These are phyloP conservation scores for Trichoderma atroviride DNA, from an alignment of 2,329 filamentous ascomycete genomes.

Conservation along the genomic window DNA sequence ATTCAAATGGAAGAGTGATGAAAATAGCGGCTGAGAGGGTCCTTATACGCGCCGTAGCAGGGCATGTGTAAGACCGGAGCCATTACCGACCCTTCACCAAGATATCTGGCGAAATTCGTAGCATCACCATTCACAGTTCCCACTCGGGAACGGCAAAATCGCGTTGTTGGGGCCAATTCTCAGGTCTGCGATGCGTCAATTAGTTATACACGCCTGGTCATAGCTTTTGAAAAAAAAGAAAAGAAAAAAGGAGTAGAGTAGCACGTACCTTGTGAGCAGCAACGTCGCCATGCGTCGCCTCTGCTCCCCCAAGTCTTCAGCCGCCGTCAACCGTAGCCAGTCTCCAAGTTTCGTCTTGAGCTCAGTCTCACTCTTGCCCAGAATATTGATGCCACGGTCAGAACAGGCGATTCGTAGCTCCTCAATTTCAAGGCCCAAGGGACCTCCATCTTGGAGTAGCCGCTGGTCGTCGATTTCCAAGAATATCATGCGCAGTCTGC, in stretches of 20 bases:
- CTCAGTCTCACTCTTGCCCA: conserved; percentile 59
- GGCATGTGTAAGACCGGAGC: background rate
- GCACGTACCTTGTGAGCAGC: conserved; percentile 46
- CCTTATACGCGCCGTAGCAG: background rate
- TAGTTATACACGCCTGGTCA: background rate
- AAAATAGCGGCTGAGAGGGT: background rate
- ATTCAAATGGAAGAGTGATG: background rate
- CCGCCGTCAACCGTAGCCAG: conserved; percentile 53
- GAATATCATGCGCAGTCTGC: conserved; percentile 61
- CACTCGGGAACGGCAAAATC: conserved; percentile 48
- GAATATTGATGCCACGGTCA: conserved; percentile 65
- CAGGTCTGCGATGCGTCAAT: conserved; percentile 36
- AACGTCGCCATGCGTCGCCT: conserved; percentile 45
- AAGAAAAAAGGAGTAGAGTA: no score
- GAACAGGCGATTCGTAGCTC: conserved; percentile 72
- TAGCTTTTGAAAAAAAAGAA: background rate
- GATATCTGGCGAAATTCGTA: background rate
- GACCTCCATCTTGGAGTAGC: conserved; percentile 64
- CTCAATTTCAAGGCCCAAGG: conserved; percentile 55
- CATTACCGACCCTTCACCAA: background rate
- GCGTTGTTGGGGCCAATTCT: conserved; percentile 46
- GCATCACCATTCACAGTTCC: conserved; percentile 38
- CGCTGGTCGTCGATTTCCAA: conserved; percentile 71
- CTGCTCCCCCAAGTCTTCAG: conserved; percentile 42
- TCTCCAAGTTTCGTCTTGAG: conserved; percentile 50